These are phyloP conservation scores for Mycocentrospora acerina DNA, from an alignment of 2,329 filamentous ascomycete species.

Conservation along the genomic window DNA sequence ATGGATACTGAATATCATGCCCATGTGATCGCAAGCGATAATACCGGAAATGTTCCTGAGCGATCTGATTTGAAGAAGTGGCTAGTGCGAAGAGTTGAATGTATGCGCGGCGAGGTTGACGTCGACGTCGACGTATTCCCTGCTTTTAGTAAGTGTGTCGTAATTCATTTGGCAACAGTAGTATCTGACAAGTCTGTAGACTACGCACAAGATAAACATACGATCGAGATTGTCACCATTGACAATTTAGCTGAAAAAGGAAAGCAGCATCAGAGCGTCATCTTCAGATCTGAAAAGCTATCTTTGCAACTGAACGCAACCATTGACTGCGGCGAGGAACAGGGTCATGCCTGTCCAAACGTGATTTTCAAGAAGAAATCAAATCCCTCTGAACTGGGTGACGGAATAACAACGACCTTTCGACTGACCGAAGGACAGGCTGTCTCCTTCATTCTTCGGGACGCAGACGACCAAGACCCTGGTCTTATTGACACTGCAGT, in stretches of 20 bases:
- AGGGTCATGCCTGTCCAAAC: constrained; percentile 49
- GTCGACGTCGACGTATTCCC: constrained; percentile 72
- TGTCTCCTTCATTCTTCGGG: constrained; percentile 68
- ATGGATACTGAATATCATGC: constrained; percentile 47
- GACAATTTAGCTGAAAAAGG: constrained; percentile 11
- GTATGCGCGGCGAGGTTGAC: constrained; percentile 66
- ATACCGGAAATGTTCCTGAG: constrained; percentile 29
- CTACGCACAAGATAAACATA: constrained; percentile 66
- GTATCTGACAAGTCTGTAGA: constrained; percentile 30
- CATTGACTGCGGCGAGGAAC: constrained; percentile 61
- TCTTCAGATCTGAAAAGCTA: constrained; percentile 61
- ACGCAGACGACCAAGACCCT: constrained; percentile 58
- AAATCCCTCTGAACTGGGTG: constrained; percentile 57
- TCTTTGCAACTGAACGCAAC: constrained; percentile 69
- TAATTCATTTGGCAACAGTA: too few relatives aligned
- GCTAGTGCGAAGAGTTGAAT: constrained; percentile 71
- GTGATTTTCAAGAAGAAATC: constrained; percentile 58
- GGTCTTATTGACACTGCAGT: constrained; percentile 59
- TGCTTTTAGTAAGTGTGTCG: constrained; percentile 28
- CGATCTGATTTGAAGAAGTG: constrained; percentile 61
- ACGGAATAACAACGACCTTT: constrained; percentile 64
- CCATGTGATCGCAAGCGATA: constrained; percentile 23
- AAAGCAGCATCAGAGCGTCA: constrained; percentile 45
- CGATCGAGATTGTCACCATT: constrained; percentile 55
- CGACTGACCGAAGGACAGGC: constrained; percentile 66